These are phyloP conservation scores for Podaxis rugospora DNA, from an alignment of 768 basidiomycete species.

Conservation along the genomic window DNA sequence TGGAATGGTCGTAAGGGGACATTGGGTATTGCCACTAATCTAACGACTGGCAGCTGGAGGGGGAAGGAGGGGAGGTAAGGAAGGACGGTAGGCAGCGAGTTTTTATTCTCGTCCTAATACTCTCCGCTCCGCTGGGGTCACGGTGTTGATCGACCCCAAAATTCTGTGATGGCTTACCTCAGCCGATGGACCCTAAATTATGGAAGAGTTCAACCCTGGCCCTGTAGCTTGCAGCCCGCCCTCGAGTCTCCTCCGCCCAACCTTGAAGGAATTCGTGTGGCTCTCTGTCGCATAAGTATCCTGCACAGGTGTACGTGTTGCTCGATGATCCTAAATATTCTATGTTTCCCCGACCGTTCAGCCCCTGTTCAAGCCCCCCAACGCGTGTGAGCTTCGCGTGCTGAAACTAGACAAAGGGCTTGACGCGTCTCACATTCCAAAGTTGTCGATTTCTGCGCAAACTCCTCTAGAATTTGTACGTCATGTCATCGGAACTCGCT, in stretches of 20 bases:
- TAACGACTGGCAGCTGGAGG: conserved; percentile 14
- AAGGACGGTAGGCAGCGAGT: conserved; percentile 13
- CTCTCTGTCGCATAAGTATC: background rate
- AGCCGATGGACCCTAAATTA: conserved; percentile 11
- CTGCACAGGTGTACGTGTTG: background rate
- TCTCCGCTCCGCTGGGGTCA: conserved; percentile 30
- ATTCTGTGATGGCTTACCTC: conserved; percentile 33
- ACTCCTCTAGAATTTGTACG: background rate
- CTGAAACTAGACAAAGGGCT: background rate
- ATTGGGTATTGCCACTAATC: conserved; percentile 24
- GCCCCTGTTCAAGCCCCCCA: too few relatives aligned
- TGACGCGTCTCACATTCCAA: background rate
- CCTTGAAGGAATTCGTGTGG: background rate
- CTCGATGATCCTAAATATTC: background rate
- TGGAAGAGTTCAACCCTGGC: background rate
- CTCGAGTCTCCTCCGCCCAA: background rate
- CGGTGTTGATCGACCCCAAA: conserved; percentile 42
- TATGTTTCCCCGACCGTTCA: background rate
- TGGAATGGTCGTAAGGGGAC: conserved; percentile 51
- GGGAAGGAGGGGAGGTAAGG: conserved; percentile 14
- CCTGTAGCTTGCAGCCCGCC: background rate
- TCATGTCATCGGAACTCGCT: background rate
- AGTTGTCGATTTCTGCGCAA: background rate
- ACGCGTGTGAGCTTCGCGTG: background rate
- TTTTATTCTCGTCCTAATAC: conserved; percentile 22